Percentiles rank a stretch among this genome's conserved stretches.
These are phyloP conservation scores for Aspergillus jensenii DNA, from an alignment of 2,329 filamentous ascomycete species.

Conservation along the genomic window DNA sequence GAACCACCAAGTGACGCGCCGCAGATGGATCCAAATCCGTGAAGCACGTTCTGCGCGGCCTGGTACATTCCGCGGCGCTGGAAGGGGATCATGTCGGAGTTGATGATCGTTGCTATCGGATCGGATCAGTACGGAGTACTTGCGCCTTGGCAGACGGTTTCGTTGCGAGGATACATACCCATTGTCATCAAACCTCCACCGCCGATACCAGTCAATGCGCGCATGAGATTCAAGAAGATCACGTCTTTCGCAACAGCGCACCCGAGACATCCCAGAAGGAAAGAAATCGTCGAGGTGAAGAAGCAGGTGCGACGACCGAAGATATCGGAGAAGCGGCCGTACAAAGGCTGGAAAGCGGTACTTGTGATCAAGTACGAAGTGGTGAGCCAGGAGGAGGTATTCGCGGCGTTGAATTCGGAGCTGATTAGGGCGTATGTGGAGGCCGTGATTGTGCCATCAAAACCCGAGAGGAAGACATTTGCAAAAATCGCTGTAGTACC, in stretches of 20 bases:
- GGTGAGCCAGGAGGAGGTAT: slow-evolving; percentile 51
- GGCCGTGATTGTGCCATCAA: slow-evolving; percentile 47
- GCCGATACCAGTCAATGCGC: slow-evolving; percentile 70
- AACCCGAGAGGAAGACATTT: slow-evolving; percentile 64
- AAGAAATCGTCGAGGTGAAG: slow-evolving; percentile 62
- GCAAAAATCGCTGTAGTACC: slow-evolving; percentile 54
- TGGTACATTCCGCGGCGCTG: slow-evolving; percentile 72
- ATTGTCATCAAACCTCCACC: slow-evolving; percentile 70
- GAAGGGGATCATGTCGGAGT: slow-evolving; percentile 72
- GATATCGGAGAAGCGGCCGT: slow-evolving; percentile 71
- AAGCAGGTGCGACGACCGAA: slow-evolving; percentile 63
- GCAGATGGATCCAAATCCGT: slow-evolving; percentile 63
- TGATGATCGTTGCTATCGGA: slow-evolving; percentile 60
- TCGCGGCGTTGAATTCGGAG: slow-evolving; percentile 49
- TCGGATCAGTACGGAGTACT: not conserved
- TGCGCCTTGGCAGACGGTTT: not conserved
- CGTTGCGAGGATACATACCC: slow-evolving; percentile 31
- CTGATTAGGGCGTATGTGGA: slow-evolving; percentile 47
- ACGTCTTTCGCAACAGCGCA: slow-evolving; percentile 69
- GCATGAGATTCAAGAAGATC: slow-evolving; percentile 67
- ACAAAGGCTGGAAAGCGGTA: slow-evolving; percentile 69
- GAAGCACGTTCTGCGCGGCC: slow-evolving; percentile 60
- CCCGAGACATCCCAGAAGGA: slow-evolving; percentile 65
- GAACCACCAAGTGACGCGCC: slow-evolving; percentile 47
- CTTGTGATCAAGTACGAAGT: slow-evolving; percentile 66